Base-by-base conservation (phyloP, 1,139 yeast species). In the Dujonia santamariae region DNA sequence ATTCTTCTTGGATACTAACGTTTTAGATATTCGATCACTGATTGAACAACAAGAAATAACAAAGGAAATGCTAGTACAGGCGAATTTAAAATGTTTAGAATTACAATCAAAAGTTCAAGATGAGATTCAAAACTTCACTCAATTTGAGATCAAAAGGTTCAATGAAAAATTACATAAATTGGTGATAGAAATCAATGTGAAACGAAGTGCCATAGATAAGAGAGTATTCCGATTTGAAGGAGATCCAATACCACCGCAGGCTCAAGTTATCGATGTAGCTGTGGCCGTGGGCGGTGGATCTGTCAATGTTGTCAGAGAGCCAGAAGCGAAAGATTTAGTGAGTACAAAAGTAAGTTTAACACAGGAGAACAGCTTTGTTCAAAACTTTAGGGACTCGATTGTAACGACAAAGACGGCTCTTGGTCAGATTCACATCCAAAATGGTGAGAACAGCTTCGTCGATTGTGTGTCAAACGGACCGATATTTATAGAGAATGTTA, bases 381-480 rank as follows among this genome's bases (percentile, higher is more conserved):
- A n/a, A 11, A 15, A 22, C 16, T 38, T 54, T 17, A 22, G 27
- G 14, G 22, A 34, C 9, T 43, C 53, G 19, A 34, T 45, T 9
- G 39, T 48, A 1, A 25, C 33, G 7, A 18, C 20, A 4, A 40
- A 38, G 4, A 15, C 20, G 18, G 26, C 37, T 27, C 39, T 20
- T 37, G 46, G 4, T 53, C 68, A 6, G 42, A 25, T 58, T 3
- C 60, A 59, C 36, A 32, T 61, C n/a, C 44, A 47, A 13, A 37
- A 44, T 3, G 58, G 54, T 1, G 8, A 12, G 1, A 28, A 46
- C 17, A 51, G 56, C 4, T 35, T 54, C 0, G 18, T 66, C 4
- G 24, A 36, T 2, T 28, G 65, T 1, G 35, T 41, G 2, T 50
- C 59, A n/a, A 41, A 45, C 1, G 72, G 73, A 1, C 67, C 72